Evolutionary conservation across 192 early-diverging fungal genomes (phyloP), one percentile per base, ranked within the genome.

Genomic region (Glomus cerebriforme): DNA sequence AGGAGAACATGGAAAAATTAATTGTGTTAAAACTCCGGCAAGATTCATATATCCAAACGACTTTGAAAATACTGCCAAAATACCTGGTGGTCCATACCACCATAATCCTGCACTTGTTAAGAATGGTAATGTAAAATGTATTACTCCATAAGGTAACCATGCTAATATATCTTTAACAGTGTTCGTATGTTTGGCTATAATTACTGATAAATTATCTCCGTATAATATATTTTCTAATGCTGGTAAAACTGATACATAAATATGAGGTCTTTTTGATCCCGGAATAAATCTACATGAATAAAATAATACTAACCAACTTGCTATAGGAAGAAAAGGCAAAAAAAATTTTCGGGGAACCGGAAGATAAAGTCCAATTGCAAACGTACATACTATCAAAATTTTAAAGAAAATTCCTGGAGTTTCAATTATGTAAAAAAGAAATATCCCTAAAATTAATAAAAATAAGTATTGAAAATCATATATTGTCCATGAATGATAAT

Each of bases 111-210:
- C 37, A 1, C 84, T 85, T 43, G 91, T 87, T 37, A 91, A 70
- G 54, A 90, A 86, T 12, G 92, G 92, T n/a, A 90, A 85, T 2
- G 88, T 82, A 82, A 89, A 93, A 71, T 93, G 92, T 19, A 91
- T 65, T n/a, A 93, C 83, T n/a, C 92, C 92, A 76, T 93, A 92
- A 10, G 91, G 92, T 35, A 93, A 65, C 87, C 92, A 93, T 2
- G 90, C 89, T 29, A 92, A 75, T 5, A 92, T 69, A 82, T 93
- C 92, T 37, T 86, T 80, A 10, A 87, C 47, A n/a, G 85, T 68
- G 1, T 87, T 85, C 0, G 90, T 86, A 31, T 86, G 81, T 29
- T 79, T 79, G 1, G 88, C 85, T 47, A 91, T 87, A n/a, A 92
- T 79, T 60, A 90, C 88, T 2, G 88, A 87, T 26, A 93, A 82